Conservation (phyloP, 805 yeast genomes). For the Starmerella kuoi region DNA sequence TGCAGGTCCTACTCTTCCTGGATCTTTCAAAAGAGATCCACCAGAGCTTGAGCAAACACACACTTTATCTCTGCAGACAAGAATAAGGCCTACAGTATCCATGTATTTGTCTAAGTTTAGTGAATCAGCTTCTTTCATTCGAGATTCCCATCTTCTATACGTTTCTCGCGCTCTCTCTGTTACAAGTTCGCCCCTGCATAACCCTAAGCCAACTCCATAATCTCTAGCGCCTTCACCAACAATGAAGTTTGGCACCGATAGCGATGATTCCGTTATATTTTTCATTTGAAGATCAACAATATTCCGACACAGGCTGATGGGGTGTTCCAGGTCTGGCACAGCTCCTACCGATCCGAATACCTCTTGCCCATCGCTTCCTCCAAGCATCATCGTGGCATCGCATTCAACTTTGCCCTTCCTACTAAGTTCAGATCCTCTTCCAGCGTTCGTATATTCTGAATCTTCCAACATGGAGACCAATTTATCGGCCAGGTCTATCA, state of each 20-base stretch:
- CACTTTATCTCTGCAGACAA: conserved; percentile 22
- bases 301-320: conserved; percentile 23
- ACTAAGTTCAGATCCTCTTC: conserved; percentile 32
- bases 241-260: conserved; percentile 24
- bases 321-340: conserved; percentile 24
- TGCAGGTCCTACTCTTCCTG: conserved; percentile 36
- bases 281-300: conserved; percentile 4
- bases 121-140: not conserved
- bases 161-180: not conserved
- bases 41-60: conserved; percentile 33
- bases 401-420: conserved; percentile 29
- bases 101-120: conserved; percentile 12
- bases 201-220: conserved; percentile 15
- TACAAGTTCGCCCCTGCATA: not conserved
- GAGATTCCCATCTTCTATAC: not conserved
- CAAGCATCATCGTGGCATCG: conserved; percentile 31
- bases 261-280: not conserved
- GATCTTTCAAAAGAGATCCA: conserved; percentile 29
- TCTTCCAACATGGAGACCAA: conserved; percentile 27
- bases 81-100: conserved; percentile 34
- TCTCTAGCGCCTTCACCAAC: conserved; percentile 29
- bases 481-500: not conserved
- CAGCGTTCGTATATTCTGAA: conserved; percentile 31
- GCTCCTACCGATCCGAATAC: conserved; percentile 29
- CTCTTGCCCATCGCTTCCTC: not conserved